Base-by-base conservation (phyloP, 805 yeast species). In the Scheffersomyces coipomensis region DNA sequence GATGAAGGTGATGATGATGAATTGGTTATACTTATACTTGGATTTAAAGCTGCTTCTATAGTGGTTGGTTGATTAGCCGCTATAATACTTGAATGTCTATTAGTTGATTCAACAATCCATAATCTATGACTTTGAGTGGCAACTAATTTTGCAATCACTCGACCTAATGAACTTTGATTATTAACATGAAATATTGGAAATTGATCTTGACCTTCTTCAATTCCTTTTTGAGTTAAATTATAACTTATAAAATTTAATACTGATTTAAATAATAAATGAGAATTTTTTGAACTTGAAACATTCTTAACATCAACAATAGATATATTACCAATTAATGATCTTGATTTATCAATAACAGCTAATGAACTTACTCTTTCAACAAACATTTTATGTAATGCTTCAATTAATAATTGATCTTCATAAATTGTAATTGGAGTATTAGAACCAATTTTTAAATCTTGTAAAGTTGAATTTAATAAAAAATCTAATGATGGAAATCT, bases 101-200 rank as follows among this genome's bases (percentile, higher is more conserved):
- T 19, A 21, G 35, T 24, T 9, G 58, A 40, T 48, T 81, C 85
- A 15, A 85, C 90, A 34, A 86, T 80, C 93, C 93, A 85, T 40
- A 86, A 66, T 59, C 99, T 76, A 65, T 91, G 99, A 2, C 96
- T 79, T 60, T 84, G 83, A 1, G 99, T 91, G 5, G 99, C 98
- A 11, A 91, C 98, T 50, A 91, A 71, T 60, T 93, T 91, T 24
- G 98, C 98, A 55, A 93, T 76, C 7, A 95, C 88, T 60, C 96
- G 78, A 24, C 88, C 95, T 36, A 93, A 72, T 0, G 93, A 82
- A 8, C 95, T 80, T 29, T 76, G 75, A 44, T 80, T 78, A 46
- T 87, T 83, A 19, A 91, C 97, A 60, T 91, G 96, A 75, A 91
- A 91, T 29, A 93, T 91, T 13, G 99, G 99, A 73, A 85, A 91